These are phyloP conservation scores for Gossypium longicalyx DNA, from an alignment of 345 rosid species.

Conservation along the genomic window DNA sequence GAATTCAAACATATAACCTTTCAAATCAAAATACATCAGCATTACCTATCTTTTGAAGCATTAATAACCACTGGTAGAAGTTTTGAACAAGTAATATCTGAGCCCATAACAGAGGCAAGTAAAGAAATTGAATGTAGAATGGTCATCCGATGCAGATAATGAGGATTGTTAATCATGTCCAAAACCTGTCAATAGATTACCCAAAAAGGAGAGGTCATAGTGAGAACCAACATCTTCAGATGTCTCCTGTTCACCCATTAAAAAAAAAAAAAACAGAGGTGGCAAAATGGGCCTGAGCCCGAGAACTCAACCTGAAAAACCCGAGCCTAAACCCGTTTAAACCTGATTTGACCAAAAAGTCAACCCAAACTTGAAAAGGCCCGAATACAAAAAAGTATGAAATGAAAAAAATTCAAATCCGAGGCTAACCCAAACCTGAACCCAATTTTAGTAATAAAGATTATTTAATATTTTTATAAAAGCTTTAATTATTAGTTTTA, in stretches of 20 bases:
- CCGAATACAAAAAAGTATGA: too few relatives aligned
- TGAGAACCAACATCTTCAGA: not conserved
- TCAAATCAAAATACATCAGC: not conserved
- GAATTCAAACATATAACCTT: not conserved
- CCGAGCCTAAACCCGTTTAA: too few relatives aligned
- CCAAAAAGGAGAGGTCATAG: not conserved
- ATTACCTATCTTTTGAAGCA: conserved; percentile 90
- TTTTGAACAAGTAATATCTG: conserved; percentile 77
- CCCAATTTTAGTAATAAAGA: too few relatives aligned
- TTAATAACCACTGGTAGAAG: conserved; percentile 74
- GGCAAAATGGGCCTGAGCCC: too few relatives aligned
- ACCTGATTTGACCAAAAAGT: too few relatives aligned
- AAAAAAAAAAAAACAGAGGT: not conserved
- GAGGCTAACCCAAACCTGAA: too few relatives aligned
- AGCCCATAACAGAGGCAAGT: conserved; percentile 87
- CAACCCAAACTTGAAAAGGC: too few relatives aligned
- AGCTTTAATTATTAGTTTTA: too few relatives aligned
- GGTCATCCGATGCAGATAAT: conserved; percentile 88
- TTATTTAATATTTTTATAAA: too few relatives aligned
- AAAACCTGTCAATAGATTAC: conserved; percentile 46
- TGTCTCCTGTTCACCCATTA: not conserved
- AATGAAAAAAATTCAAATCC: too few relatives aligned
- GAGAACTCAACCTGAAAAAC: too few relatives aligned
- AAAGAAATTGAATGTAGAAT: conserved; percentile 74
- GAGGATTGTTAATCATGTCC: conserved; percentile 81